phyloP scores from a whole-genome alignment of 805 yeast species.

The Wickerhamomyces subpelliculosus region DNA sequence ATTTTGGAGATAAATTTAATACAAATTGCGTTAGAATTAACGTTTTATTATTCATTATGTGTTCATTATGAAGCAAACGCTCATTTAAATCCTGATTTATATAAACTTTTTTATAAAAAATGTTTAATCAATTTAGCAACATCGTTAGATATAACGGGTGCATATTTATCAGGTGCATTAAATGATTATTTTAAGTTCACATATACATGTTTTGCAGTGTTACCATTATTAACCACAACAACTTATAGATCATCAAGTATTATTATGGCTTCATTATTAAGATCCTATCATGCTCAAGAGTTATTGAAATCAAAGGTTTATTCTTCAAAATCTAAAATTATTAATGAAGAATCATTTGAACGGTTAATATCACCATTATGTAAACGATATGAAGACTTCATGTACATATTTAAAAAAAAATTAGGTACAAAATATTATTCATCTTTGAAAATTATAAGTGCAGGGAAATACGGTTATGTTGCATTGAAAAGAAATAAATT shows the following conservation, averaged over 20 bases:
- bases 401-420: constrained; percentile 4
- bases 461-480: constrained; percentile 4
- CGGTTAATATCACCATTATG: constrained; percentile 1
- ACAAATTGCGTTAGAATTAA: constrained; percentile 7
- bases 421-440: constrained; percentile 10
- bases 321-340: neutral
- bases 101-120: constrained; percentile 6
- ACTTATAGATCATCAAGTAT: constrained; percentile 2
- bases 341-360: constrained; percentile 1
- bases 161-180: constrained; percentile 8
- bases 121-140: neutral
- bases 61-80: constrained; percentile 10
- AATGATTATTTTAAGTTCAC: constrained; percentile 2
- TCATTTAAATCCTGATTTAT: constrained; percentile 4
- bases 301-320: constrained; percentile 2
- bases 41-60: constrained; percentile 7
- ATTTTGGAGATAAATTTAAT: constrained; percentile 4
- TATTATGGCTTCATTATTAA: constrained; percentile 2
- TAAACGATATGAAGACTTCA: constrained; percentile 2
- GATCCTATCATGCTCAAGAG: constrained; percentile 14
- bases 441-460: constrained; percentile 7
- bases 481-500: constrained; percentile 8
- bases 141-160: constrained; percentile 5
- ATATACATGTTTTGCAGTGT: constrained; percentile 6
- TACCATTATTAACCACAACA: constrained; percentile 7